Conservation (phyloP, 2,329 filamentous ascomycete genomes). For the Thelonectria blattea region DNA sequence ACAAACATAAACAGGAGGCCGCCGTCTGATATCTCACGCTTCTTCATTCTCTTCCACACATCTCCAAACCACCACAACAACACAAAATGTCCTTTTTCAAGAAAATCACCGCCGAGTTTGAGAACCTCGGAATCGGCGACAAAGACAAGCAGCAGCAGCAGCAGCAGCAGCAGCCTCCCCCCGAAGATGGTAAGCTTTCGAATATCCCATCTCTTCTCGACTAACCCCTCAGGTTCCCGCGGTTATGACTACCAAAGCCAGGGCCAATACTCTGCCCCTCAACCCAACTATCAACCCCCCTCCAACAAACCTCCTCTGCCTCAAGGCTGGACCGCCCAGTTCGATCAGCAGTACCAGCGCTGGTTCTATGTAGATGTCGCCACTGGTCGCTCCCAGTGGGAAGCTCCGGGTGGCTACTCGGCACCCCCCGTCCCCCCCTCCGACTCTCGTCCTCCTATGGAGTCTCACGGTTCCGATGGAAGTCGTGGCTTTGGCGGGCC, state of each 20-base stretch:
- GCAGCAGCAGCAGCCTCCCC: slow-evolving; percentile 19
- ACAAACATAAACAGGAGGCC: slow-evolving; percentile 11
- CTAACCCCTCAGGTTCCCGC: slow-evolving; percentile 29
- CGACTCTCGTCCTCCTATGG: slow-evolving; percentile 31
- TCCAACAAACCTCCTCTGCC: slow-evolving; percentile 58
- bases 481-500: slow-evolving; percentile 31
- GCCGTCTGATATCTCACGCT: slow-evolving; percentile 2
- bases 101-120: slow-evolving; percentile 51
- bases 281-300: slow-evolving; percentile 44
- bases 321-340: slow-evolving; percentile 67
- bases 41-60: background rate
- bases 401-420: slow-evolving; percentile 52
- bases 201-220: background rate
- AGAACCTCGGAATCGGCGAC: slow-evolving; percentile 54
- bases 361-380: slow-evolving; percentile 70
- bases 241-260: slow-evolving; percentile 38
- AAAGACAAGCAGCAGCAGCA: slow-evolving; percentile 38
- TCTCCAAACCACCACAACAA: background rate
- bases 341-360: slow-evolving; percentile 64
- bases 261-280: slow-evolving; percentile 33
- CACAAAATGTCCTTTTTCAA: slow-evolving; percentile 53
- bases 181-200: slow-evolving; percentile 27
- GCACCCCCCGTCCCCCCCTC: slow-evolving; percentile 29
- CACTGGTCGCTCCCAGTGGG: slow-evolving; percentile 69
- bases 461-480: slow-evolving; percentile 31